Conservation (phyloP, 352 stramenopile genomes). For the Globisporangium spinosum region DNA sequence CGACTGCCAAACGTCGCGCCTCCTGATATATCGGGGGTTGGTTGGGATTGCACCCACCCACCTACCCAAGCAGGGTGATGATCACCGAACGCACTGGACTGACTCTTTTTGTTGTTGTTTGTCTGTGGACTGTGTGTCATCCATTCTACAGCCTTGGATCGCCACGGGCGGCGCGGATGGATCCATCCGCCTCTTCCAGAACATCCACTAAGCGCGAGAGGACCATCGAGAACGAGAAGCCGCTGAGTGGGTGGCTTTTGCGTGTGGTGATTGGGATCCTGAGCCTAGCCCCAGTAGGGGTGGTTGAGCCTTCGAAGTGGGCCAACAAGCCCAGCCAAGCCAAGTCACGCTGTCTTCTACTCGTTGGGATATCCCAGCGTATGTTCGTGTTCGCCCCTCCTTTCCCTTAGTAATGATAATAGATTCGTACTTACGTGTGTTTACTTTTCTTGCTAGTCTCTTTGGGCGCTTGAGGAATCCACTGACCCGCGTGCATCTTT, state of each 20-base stretch:
- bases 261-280: neutral
- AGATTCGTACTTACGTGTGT: constrained; percentile 16
- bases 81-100: constrained; percentile 19
- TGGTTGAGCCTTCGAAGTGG: neutral
- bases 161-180: constrained; percentile 94
- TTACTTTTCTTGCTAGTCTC: neutral
- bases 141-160: constrained; percentile 73
- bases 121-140: constrained; percentile 10
- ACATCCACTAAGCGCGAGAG: constrained; percentile 85
- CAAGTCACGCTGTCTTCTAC: neutral
- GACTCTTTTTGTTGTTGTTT: constrained; percentile 29
- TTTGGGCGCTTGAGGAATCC: neutral
- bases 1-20: neutral
- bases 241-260: constrained; percentile 1
- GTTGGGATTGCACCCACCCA: neutral
- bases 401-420: constrained; percentile 14
- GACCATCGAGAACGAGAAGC: constrained; percentile 6
- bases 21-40: neutral
- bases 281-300: neutral
- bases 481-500: neutral
- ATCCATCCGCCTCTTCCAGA: constrained; percentile 95
- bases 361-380: neutral
- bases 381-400: neutral
- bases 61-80: neutral
- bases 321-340: neutral